Evolutionary conservation across 129 eudicot species (phyloP), one percentile per base, ranked within the genome.

Genomic region (Daucus carota): DNA sequence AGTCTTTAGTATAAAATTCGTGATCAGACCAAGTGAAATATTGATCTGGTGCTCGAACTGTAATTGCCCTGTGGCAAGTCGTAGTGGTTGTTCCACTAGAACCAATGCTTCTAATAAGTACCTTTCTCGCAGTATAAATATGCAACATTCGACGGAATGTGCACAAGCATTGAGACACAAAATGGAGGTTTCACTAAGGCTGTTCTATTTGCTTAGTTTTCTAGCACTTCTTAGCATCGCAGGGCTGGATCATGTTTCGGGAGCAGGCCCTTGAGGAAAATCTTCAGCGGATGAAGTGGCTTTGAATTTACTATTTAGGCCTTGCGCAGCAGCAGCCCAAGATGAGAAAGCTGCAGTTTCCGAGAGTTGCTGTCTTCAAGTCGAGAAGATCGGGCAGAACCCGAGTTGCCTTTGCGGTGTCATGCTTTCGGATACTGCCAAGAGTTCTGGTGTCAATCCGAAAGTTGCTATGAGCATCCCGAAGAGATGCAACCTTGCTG

Each of bases 401-500:
- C 92, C 92, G 6, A 77, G 80, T 43, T 88, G 92, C 75, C 88
- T 88, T 12, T 85, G 88, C 52, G 92, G 88, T 36, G 90, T 85
- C 57, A 38, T 85, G 79, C 87, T 85, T 29, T 87, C 92, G 26
- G 79, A 74, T 47, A 85, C 87, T 0, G 86, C 87, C 3, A 83
- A 81, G 80, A 80, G 76, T 74, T 78, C 85, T 14, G 90, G 92
- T 20, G 46, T 82, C 41, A 79, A 85, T 43, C 85, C 85, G 0
- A 66, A 76, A 77, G 26, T 85, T 15, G 90, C 92, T 62, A 28
- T 88, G 47, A 83, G 88, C 78, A 83, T 88, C 70, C 92, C 92
- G 17, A 88, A 85, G 79, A 87, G 90, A 36, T 88, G 92, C 84
- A 79, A 79, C 80, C 42, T 88, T 36, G 81, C 80, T 28, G 71